Evolutionary conservation across 1,284 basidiomycete species (phyloP).

Genomic region (Apiotrichum veenhuisii): DNA sequence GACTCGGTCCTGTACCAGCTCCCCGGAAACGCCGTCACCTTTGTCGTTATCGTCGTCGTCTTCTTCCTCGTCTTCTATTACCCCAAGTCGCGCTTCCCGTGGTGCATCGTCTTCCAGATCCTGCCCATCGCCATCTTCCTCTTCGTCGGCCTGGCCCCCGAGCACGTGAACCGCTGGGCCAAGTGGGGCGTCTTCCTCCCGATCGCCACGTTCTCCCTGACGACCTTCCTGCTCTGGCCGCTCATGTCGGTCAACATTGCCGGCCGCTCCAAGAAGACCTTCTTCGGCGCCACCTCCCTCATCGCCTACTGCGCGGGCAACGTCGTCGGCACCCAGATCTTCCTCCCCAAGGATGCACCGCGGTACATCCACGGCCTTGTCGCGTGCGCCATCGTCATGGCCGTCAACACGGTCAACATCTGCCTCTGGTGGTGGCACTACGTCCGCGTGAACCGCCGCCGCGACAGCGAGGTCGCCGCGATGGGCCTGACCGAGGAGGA

Average conservation of each 20-base stretch:
- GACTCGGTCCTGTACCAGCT: slow-evolving; percentile 20
- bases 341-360: slow-evolving; percentile 27
- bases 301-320: slow-evolving; percentile 33
- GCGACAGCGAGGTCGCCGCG: slow-evolving; percentile 21
- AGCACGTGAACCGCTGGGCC: slow-evolving; percentile 21
- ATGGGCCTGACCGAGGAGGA: slow-evolving; percentile 28
- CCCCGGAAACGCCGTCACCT: slow-evolving; percentile 24
- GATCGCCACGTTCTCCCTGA: slow-evolving; percentile 15
- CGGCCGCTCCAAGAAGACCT: slow-evolving; percentile 35
- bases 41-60: slow-evolving; percentile 10
- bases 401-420: slow-evolving; percentile 20
- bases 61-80: slow-evolving; percentile 16
- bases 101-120: slow-evolving; percentile 20
- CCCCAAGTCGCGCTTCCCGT: slow-evolving; percentile 19
- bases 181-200: slow-evolving; percentile 28
- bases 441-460: slow-evolving; percentile 19
- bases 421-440: slow-evolving; percentile 28
- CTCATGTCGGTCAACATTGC: slow-evolving; percentile 33
- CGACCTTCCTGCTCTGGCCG: slow-evolving; percentile 33
- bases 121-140: slow-evolving; percentile 24
- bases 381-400: slow-evolving; percentile 25
- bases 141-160: slow-evolving; percentile 23
- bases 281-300: slow-evolving; percentile 16
- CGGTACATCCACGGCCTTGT: slow-evolving; percentile 22
- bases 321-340: slow-evolving; percentile 29